These are phyloP conservation scores for Apiospora arundinis DNA, from an alignment of 2,329 filamentous ascomycete genomes.

Conservation along the genomic window DNA sequence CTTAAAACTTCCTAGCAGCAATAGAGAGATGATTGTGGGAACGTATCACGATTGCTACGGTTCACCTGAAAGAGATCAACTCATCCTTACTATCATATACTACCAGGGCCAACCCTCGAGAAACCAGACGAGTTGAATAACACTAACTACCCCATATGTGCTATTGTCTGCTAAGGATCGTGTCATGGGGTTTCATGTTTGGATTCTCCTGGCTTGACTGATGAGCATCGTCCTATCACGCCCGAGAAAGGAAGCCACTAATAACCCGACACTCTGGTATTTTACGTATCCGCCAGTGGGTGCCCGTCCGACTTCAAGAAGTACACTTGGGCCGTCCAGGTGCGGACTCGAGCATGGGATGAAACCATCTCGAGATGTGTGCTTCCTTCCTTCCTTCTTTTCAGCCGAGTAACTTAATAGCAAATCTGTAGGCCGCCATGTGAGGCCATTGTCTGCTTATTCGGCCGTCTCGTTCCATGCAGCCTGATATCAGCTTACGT, in stretches of 20 bases:
- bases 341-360: not conserved
- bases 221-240: not conserved
- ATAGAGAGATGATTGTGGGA: not conserved
- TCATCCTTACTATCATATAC: too few species aligned
- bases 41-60: not conserved
- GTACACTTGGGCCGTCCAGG: not conserved
- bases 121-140: not conserved
- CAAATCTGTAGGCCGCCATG: not conserved
- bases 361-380: not conserved
- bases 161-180: slow-evolving; percentile 1
- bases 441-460: not conserved
- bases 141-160: not conserved
- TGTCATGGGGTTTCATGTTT: slow-evolving; percentile 17
- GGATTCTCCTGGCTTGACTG: not conserved
- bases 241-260: not conserved
- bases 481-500: not conserved
- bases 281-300: not conserved
- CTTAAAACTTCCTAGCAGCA: not conserved
- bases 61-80: not conserved
- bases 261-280: not conserved
- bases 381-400: not conserved
- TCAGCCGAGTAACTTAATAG: not conserved
- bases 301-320: not conserved
- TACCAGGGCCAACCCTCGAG: not conserved
- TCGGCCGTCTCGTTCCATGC: slow-evolving; percentile 2